Evolutionary conservation across 768 basidiomycete genomes (phyloP), one percentile per base, ranked within the genome.

Genomic region (Saitozyma sp.): DNA sequence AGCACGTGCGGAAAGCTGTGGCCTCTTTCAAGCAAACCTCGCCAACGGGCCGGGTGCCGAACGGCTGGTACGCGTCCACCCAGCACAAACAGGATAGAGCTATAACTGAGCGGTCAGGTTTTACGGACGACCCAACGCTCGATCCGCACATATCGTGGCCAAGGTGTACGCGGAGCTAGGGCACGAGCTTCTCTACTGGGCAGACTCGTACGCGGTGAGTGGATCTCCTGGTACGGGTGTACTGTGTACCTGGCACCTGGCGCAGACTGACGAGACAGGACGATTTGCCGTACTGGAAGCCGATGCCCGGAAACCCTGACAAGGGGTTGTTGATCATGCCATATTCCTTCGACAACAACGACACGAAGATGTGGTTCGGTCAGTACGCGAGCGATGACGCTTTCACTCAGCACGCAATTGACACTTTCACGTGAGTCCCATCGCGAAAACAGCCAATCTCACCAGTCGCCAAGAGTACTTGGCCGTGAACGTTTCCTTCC

Each of bases 141-240:
- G 67, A 14, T 68, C 74, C 3, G 54, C 50, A 2, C 56, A 66
- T 7, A 59, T 78, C 4, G 56, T 78, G 8, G 61, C 64, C 14
- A 75, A 76, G 42, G 69, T 78, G 1, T 75, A 75, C 64, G 50
- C 54, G 38, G 73, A 74, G 59, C 64, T 70, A 17, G 73, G 70
- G 19, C 70, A 66, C 50, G 67, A 71, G 55, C 58, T 73, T 9
- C 67, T 69, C n/a, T 63, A 56, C 43, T 68, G 56, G 65, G 59
- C 67, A 0, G 72, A 74, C 50, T 61, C 72, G 8, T 74, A 71
- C 48, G 71, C 68, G 46, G 29, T 29, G 29, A 29, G 29, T 29
- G 29, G 2, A 29, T 29, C 29, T 5, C 29, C 2, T 29, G 29
- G 29, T 29, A 29, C 29, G 29, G 5, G 29, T 2, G 5, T 29